These are phyloP conservation scores for Phytophthora quininea DNA, from an alignment of 352 stramenopile species.

Conservation along the genomic window DNA sequence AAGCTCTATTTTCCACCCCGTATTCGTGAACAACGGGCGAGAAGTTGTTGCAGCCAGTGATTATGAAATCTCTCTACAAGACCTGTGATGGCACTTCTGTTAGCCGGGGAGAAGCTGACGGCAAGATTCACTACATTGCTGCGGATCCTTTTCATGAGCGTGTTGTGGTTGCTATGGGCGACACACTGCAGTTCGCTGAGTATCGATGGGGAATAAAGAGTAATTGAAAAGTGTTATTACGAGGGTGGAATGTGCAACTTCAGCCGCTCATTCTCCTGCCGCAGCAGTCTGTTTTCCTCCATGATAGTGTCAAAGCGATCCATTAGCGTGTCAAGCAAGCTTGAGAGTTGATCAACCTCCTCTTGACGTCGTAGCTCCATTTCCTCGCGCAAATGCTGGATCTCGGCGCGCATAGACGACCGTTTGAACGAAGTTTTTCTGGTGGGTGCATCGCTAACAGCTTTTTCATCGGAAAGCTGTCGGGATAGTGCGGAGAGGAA, in stretches of 20 bases:
- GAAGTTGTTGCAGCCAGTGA: conserved; percentile 39
- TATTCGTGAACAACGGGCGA: conserved; percentile 43
- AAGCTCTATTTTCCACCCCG: conserved; percentile 55
- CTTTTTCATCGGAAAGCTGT: conserved; percentile 8
- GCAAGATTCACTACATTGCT: conserved; percentile 37
- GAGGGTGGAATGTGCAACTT: conserved; percentile 38
- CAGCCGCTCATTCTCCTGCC: conserved; percentile 51
- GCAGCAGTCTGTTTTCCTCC: conserved; percentile 44
- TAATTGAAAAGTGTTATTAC: conserved; percentile 15
- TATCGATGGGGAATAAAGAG: conserved; percentile 25
- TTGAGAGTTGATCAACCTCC: conserved; percentile 44
- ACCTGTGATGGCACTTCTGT: conserved; percentile 39
- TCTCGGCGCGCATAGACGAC: conserved; percentile 35
- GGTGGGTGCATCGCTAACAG: neutral
- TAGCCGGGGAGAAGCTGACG: conserved; percentile 40
- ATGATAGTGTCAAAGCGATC: conserved; percentile 44
- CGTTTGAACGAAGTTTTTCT: conserved; percentile 10
- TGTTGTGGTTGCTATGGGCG: conserved; percentile 36
- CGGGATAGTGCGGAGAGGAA: conserved; percentile 22
- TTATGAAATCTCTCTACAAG: conserved; percentile 49
- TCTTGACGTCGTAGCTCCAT: conserved; percentile 44
- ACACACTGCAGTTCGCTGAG: conserved; percentile 35
- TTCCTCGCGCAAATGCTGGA: conserved; percentile 43
- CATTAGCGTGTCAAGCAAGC: conserved; percentile 42
- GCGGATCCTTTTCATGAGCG: conserved; percentile 44